Evolutionary conservation across 2,329 filamentous ascomycete species (phyloP).

Genomic region (Tolypocladium nubicola): DNA sequence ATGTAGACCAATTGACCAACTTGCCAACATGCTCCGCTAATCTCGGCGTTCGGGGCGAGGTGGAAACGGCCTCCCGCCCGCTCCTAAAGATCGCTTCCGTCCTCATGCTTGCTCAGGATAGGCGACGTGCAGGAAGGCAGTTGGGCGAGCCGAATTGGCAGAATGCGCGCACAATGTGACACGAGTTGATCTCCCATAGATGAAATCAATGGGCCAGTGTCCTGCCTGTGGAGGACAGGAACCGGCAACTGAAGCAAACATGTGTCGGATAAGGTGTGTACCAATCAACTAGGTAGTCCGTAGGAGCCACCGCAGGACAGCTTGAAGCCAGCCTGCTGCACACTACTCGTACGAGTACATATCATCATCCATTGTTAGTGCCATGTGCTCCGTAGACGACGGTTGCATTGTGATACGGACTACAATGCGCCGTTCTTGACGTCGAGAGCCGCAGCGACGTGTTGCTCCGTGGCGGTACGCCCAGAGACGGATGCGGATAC

Average conservation of each 20-base stretch:
- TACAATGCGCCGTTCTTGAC: not conserved
- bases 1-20: not conserved
- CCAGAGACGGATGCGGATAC: not conserved
- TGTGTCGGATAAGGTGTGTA: not conserved
- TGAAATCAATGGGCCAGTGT: not conserved
- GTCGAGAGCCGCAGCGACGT: not conserved
- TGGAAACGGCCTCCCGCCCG: not conserved
- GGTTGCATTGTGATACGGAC: not conserved
- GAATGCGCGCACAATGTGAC: not conserved
- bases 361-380: not conserved
- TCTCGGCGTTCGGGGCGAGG: not conserved
- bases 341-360: not conserved
- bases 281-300: not conserved
- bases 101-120: not conserved
- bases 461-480: not conserved
- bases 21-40: not conserved
- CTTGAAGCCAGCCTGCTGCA: not conserved
- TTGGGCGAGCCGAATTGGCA: not conserved
- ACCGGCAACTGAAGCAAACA: not conserved
- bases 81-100: slow-evolving; percentile 6
- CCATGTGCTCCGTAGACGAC: not conserved
- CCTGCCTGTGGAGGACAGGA: not conserved
- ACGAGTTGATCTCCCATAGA: not conserved
- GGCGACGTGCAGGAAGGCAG: slow-evolving; percentile 1
- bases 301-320: not conserved